A percentile compares a stretch with the other conserved stretches of the same genome.
Evolutionary conservation across 75 land plant species (phyloP).

Genomic region (Sequoiadendron giganteum): DNA sequence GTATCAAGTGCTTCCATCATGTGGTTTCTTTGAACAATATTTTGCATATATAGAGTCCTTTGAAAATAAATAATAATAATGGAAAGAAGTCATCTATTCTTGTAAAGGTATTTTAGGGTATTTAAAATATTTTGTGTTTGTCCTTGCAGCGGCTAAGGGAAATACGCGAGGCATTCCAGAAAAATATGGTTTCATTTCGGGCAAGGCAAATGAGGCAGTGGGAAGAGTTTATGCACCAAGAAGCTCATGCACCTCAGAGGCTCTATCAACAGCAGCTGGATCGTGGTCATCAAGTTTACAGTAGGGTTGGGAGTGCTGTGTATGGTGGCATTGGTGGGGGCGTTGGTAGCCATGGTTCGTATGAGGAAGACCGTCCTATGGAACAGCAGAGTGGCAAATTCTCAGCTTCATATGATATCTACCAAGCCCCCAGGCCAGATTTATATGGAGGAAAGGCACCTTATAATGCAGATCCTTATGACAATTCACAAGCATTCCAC

Average conservation of each 20-base stretch:
- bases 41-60: too few species aligned
- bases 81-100: not conserved
- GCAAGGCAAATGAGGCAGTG: constrained; percentile 34
- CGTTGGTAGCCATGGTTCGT: not conserved
- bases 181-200: constrained; percentile 38
- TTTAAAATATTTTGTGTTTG: not conserved
- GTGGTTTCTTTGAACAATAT: not conserved
- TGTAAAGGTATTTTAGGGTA: not conserved
- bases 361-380: not conserved
- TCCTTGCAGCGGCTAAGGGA: constrained; percentile 34
- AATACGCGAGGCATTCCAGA: constrained; percentile 53
- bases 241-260: constrained; percentile 28
- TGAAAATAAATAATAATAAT: not conserved
- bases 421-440: constrained; percentile 6
- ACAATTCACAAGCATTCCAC: constrained; percentile 6
- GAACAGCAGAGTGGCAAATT: constrained; percentile 7
- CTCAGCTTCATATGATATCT: constrained; percentile 10
- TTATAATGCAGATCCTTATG: constrained; percentile 7
- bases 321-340: constrained; percentile 6
- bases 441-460: constrained; percentile 8
- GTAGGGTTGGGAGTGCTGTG: not conserved
- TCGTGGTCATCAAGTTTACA: not conserved
- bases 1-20: not conserved
- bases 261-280: constrained; percentile 37
- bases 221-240: constrained; percentile 43